Evolutionary conservation across 140 eudicot species (phyloP), one percentile per base, ranked within the genome.

Genomic region (Flaveria floridana): DNA sequence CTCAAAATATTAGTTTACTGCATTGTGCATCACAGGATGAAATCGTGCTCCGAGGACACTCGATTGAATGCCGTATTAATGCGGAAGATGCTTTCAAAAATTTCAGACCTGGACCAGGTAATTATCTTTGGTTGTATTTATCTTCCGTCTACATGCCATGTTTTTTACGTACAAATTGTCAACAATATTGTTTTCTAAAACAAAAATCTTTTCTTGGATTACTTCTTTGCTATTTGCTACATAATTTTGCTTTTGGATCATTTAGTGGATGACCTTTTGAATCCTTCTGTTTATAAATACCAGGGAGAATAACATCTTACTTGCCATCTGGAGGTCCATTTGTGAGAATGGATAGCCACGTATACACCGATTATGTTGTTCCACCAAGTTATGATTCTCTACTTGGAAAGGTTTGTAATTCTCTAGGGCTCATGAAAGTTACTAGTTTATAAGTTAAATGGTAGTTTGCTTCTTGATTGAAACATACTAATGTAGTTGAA

Each of bases 41-140:
- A 74, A 90, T 94, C 72, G 96, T 85, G 79, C 97, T 94, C 52
- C 79, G 86, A 72, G 99, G 99, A 74, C 99, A 94, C 81, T 90
- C 99, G 41, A 94, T 94, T 81, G 99, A 94, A 79, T 94, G 99
- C 71, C 99, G 99, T 70, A 94, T 94, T 25, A 94, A 94, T 75
- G 99, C 99, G 8, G 99, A 94, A 85, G 99, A 94, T 73, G 99
- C 99, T 75, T 90, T 94, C 85, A 94, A 94, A 65, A 91, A 91
- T 55, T 94, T 94, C 88, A 89, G 99, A 78, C 99, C 97, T 73
- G 97, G 99, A 39, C 99, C 99, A 87, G 99, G 99, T 94, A 75
- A 82, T 58, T 7, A 55, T 63, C 53, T 21, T 72, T 52, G 61
- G 37, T 78, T 78, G 14, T 23, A 68, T 30, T 47, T 15, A 48